Base-by-base conservation (phyloP, 176 grass and related monocot genomes). In the Thalia dealbata region DNA sequence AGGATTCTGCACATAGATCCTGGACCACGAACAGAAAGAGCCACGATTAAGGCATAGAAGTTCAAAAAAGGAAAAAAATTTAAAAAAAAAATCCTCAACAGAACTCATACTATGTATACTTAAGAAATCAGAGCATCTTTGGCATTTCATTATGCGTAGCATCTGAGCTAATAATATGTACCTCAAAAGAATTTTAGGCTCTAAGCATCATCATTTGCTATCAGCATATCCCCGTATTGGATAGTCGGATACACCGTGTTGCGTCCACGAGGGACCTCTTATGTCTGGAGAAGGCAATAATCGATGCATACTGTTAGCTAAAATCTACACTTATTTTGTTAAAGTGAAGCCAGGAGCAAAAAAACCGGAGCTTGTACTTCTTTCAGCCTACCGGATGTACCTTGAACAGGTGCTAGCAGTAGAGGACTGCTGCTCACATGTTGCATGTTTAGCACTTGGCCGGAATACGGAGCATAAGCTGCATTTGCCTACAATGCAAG, bases 401-500 rank as follows among this genome's bases (percentile, higher is more conserved):
- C 65, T 13, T 68, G 35, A 68, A 68, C 65, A 12, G 38, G 65
- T 45, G 65, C 35, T 24, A 44, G 13, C 26, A 65, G 65, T 43
- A 43, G 65, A 68, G 65, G 32, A 23, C n/a, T 68, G 30, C 19
- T 68, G 14, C 38, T 44, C 19, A 68, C 65, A 68, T 68, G 32
- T 43, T 68, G 65, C 65, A 43, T 43, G 22, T 42, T 68, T 22
- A 68, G 38, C 10, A 68, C 35, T 44, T 68, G 38, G 7, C 65
- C 38, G 44, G 65, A 44, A 43, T 68, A 68, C 43, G n/a, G 65
- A 44, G 19, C 32, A 68, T 68, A 68, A 43, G 32, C 38, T 44
- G 65, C 65, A 68, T 68, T 68, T 68, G 65, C 65, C 65, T 68
- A 38, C 4, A 44, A 44, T 44, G 65, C 14, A 19, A 68, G 65